phyloP scores from a whole-genome alignment of 768 basidiomycete genomes.

The Boletus reticuloceps region DNA sequence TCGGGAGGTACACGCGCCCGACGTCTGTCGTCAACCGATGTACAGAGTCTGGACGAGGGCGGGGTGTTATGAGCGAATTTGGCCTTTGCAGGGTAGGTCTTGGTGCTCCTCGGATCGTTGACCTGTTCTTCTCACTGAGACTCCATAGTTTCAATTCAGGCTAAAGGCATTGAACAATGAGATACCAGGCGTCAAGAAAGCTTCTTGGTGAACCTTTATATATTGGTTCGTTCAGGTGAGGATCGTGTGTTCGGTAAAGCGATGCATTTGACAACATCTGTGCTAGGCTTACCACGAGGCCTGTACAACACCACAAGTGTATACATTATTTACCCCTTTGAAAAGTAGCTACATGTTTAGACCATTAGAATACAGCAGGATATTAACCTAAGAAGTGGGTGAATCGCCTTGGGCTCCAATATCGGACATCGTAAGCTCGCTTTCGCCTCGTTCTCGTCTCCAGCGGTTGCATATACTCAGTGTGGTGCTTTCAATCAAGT shows the following conservation, averaged over 20 bases:
- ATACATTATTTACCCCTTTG: conserved; percentile 11
- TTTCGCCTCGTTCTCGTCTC: conserved; percentile 80
- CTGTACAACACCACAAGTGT: too few relatives aligned
- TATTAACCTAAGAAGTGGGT: conserved; percentile 18
- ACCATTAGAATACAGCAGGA: conserved; percentile 7
- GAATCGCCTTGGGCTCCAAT: conserved; percentile 40
- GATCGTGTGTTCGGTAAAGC: neutral
- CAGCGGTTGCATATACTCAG: conserved; percentile 79
- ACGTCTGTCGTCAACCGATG: conserved; percentile 90
- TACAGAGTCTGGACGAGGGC: conserved; percentile 76
- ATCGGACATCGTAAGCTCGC: conserved; percentile 60
- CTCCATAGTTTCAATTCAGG: conserved; percentile 80
- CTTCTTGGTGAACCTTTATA: conserved; percentile 68
- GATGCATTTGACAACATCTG: neutral
- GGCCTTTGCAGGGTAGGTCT: conserved; percentile 70
- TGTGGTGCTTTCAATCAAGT: conserved; percentile 72
- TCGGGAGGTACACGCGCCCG: conserved; percentile 80
- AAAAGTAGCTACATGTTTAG: neutral
- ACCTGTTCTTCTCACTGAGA: neutral
- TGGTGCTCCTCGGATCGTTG: neutral
- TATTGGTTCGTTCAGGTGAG: neutral
- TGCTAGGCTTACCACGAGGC: neutral
- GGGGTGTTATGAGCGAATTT: conserved; percentile 89
- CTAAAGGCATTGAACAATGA: conserved; percentile 79
- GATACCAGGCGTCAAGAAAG: conserved; percentile 84